These are phyloP conservation scores for Coemansia pectinata DNA, from an alignment of 192 early-diverging fungal genomes.

Conservation along the genomic window DNA sequence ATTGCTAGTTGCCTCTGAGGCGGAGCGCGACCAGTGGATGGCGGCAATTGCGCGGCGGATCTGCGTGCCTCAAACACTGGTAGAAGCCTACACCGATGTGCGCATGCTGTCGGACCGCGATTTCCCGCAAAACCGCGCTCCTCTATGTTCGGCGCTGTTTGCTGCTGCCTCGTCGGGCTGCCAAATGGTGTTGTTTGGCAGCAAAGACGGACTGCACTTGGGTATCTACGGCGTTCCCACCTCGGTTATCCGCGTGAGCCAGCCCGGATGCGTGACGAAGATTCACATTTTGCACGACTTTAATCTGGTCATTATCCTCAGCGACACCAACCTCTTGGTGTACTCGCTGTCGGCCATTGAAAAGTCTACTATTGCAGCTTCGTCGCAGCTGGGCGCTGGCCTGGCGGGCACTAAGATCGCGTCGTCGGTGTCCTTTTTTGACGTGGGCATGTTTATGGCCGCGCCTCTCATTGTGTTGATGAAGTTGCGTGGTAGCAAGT, in stretches of 20 bases:
- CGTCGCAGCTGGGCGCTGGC: constrained; percentile 12
- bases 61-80: constrained; percentile 49
- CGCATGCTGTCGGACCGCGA: constrained; percentile 49
- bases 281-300: constrained; percentile 44
- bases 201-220: constrained; percentile 46
- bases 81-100: constrained; percentile 48
- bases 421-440: constrained; percentile 48
- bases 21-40: constrained; percentile 38
- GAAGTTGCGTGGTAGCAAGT: constrained; percentile 47
- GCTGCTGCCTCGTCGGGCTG: constrained; percentile 33
- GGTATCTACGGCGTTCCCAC: constrained; percentile 53
- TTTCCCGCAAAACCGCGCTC: constrained; percentile 33
- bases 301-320: constrained; percentile 42
- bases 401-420: constrained; percentile 40
- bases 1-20: constrained; percentile 19
- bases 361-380: constrained; percentile 11
- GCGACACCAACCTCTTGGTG: constrained; percentile 41
- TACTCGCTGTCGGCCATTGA: constrained; percentile 45
- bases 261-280: constrained; percentile 18
- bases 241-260: constrained; percentile 42
- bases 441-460: constrained; percentile 41
- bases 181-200: constrained; percentile 52
- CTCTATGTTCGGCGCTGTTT: constrained; percentile 49
- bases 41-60: constrained; percentile 25
- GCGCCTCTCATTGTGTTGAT: constrained; percentile 45